Percentiles rank a stretch among this genome's conserved stretches.
These are phyloP conservation scores for Ammopiptanthus mongolicus DNA, from an alignment of 306 rosid genomes.

Conservation along the genomic window DNA sequence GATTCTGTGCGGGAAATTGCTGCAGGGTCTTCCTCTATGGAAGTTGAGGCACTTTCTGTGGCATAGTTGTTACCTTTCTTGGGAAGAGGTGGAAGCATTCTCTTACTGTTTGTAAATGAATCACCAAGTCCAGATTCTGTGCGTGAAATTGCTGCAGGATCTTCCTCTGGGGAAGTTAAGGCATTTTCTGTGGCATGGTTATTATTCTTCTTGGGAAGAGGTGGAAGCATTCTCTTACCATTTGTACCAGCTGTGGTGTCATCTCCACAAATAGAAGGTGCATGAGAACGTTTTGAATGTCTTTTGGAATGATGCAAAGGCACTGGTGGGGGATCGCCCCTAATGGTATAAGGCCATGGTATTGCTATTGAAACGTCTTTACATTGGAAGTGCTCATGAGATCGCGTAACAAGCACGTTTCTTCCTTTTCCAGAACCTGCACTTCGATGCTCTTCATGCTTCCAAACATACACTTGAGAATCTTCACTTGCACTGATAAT, in stretches of 20 bases:
- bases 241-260: conserved; percentile 1
- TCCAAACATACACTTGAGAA: conserved; percentile 71
- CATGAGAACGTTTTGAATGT: conserved; percentile 38
- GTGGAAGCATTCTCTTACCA: conserved; percentile 40
- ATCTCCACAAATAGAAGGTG: background rate
- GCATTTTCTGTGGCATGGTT: background rate
- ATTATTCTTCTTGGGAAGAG: conserved; percentile 48
- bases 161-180: conserved; percentile 29
- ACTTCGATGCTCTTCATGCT: conserved; percentile 42
- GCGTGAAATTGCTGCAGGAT: conserved; percentile 23
- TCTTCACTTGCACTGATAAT: conserved; percentile 76
- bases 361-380: conserved; percentile 73
- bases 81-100: conserved; percentile 36
- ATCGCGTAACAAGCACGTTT: conserved; percentile 15
- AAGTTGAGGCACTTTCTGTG: conserved; percentile 22
- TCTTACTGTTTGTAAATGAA: conserved; percentile 24
- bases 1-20: conserved; percentile 29
- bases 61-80: conserved; percentile 29
- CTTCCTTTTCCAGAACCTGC: conserved; percentile 33
- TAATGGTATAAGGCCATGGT: conserved; percentile 60
- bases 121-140: conserved; percentile 31
- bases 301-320: conserved; percentile 32
- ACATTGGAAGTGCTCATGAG: conserved; percentile 66
- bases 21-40: conserved; percentile 38
- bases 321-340: conserved; percentile 50